Evolutionary conservation across 2,329 filamentous ascomycete genomes (phyloP).

Genomic region (Colletotrichum tabaci): DNA sequence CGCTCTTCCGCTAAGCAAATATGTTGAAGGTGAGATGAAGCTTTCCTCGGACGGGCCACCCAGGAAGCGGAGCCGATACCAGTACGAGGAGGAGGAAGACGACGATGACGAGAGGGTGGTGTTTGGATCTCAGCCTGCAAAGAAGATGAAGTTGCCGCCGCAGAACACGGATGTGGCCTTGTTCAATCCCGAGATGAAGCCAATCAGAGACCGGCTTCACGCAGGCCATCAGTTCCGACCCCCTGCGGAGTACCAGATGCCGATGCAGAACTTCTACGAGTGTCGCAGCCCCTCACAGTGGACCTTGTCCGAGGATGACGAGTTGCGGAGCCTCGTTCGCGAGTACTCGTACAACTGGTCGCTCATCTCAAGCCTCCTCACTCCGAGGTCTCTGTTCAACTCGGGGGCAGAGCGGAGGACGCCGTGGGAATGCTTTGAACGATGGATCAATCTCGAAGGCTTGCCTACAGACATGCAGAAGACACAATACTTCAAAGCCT

Average conservation of each 20-base stretch:
- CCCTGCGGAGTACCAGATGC: slow-evolving; percentile 93
- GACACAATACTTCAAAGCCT: slow-evolving; percentile 91
- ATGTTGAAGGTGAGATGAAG: slow-evolving; percentile 84
- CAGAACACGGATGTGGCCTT: slow-evolving; percentile 85
- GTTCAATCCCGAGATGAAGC: slow-evolving; percentile 91
- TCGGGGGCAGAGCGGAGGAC: slow-evolving; percentile 91
- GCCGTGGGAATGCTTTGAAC: slow-evolving; percentile 98
- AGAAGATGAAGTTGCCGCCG: slow-evolving; percentile 68
- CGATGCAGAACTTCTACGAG: slow-evolving; percentile 91
- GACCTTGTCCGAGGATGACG: slow-evolving; percentile 91
- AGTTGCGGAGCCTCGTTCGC: slow-evolving; percentile 85
- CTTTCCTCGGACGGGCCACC: slow-evolving; percentile 76
- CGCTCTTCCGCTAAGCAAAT: slow-evolving; percentile 89
- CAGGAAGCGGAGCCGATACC: slow-evolving; percentile 85
- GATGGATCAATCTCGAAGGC: slow-evolving; percentile 94
- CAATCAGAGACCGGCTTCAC: slow-evolving; percentile 90
- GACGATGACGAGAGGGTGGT: slow-evolving; percentile 64
- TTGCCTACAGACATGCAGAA: slow-evolving; percentile 94
- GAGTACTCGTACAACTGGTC: slow-evolving; percentile 99
- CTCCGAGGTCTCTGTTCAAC: slow-evolving; percentile 81
- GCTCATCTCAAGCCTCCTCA: slow-evolving; percentile 86
- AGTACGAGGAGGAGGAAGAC: slow-evolving; percentile 82
- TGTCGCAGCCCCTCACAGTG: slow-evolving; percentile 89
- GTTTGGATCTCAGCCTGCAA: slow-evolving; percentile 51
- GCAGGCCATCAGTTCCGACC: slow-evolving; percentile 94